phyloP scores from a whole-genome alignment of 208 protist genomes.

The Wallacemonas sp. region DNA sequence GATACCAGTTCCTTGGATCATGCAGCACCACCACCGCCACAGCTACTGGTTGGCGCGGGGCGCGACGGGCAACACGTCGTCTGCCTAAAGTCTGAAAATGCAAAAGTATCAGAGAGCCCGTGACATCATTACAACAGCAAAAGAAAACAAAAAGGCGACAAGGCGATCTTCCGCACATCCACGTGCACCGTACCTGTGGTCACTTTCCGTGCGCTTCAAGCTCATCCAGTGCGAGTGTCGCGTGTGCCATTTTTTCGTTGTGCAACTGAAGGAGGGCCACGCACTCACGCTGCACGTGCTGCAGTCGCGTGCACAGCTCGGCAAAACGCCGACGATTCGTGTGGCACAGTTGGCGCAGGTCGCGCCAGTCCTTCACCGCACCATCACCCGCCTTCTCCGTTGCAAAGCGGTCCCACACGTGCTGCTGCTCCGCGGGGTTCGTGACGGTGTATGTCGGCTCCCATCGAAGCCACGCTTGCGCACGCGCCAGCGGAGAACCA shows the following conservation, averaged over 20 bases:
- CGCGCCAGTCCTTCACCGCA: not conserved
- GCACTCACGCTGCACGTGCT: conserved; percentile 10
- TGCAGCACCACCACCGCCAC: too few relatives aligned
- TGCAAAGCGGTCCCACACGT: conserved; percentile 15
- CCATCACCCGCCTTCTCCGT: not conserved
- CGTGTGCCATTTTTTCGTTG: conserved; percentile 18
- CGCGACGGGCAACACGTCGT: too few relatives aligned
- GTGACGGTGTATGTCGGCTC: conserved; percentile 13
- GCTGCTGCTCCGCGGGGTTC: conserved; percentile 1
- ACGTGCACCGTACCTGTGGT: not conserved
- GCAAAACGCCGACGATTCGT: conserved; percentile 16
- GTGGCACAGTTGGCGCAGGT: conserved; percentile 19
- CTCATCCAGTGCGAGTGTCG: conserved; percentile 18
- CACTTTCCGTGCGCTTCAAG: too few relatives aligned
- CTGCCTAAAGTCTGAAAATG: too few relatives aligned
- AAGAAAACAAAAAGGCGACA: not conserved
- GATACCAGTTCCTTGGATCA: too few relatives aligned
- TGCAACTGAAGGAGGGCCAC: not conserved
- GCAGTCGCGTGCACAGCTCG: conserved; percentile 14
- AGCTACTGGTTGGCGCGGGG: too few relatives aligned
- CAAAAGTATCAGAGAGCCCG: too few relatives aligned
- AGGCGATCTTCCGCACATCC: not conserved
- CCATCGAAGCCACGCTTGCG: conserved; percentile 5
- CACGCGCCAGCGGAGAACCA: not conserved
- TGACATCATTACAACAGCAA: not conserved